Evolutionary conservation across 2,329 filamentous ascomycete species (phyloP).

Genomic region (Erysiphe neolycopersici): DNA sequence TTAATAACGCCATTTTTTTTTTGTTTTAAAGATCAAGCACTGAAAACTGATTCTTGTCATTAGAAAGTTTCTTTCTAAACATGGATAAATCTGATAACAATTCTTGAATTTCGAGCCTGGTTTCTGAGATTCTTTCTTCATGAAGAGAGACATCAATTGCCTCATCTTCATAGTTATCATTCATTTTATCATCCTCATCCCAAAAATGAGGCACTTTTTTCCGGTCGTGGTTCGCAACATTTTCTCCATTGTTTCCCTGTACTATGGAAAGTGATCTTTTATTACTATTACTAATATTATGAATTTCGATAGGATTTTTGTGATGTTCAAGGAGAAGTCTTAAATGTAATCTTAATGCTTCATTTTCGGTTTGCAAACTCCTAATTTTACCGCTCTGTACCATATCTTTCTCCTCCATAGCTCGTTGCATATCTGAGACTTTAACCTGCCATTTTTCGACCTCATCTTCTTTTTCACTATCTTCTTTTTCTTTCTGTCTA

Average conservation of each 20-base stretch:
- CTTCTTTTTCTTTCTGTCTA: slow-evolving; percentile 45
- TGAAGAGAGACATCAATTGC: slow-evolving; percentile 24
- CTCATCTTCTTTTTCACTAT: slow-evolving; percentile 41
- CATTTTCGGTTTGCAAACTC: slow-evolving; percentile 69
- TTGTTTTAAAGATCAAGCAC: slow-evolving; percentile 3
- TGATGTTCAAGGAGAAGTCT: slow-evolving; percentile 64
- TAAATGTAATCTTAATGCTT: slow-evolving; percentile 64
- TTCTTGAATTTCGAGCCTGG: slow-evolving; percentile 66
- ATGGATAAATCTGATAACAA: slow-evolving; percentile 55
- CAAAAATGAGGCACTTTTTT: background rate
- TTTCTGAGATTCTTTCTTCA: slow-evolving; percentile 29
- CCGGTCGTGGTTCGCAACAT: background rate
- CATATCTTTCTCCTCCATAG: slow-evolving; percentile 85
- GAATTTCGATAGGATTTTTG: slow-evolving; percentile 59
- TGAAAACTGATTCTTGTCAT: slow-evolving; percentile 43
- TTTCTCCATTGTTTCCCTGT: slow-evolving; percentile 8
- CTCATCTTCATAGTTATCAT: slow-evolving; percentile 25
- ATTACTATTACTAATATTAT: slow-evolving; percentile 11
- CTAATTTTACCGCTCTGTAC: slow-evolving; percentile 87
- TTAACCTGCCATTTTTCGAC: slow-evolving; percentile 87
- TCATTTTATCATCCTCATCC: background rate
- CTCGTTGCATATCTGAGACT: slow-evolving; percentile 67
- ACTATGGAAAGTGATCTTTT: slow-evolving; percentile 14
- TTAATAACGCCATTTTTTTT: too few relatives aligned
- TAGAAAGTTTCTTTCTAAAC: slow-evolving; percentile 65